Conservation (phyloP, 2,329 filamentous ascomycete species). For the Polytolypa hystricis region DNA sequence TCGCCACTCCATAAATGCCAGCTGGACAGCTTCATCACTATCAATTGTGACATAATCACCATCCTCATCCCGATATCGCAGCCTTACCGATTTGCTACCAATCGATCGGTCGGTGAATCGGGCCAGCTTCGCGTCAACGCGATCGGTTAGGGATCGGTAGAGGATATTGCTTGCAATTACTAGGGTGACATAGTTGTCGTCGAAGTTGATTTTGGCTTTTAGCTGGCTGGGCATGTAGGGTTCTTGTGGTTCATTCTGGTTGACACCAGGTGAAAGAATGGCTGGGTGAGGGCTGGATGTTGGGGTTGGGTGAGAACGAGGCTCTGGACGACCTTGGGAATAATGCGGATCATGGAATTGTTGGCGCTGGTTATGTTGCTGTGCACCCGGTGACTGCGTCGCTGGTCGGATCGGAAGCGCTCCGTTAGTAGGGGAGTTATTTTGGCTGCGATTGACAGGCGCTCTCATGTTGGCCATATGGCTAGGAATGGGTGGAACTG, state of each 20-base stretch:
- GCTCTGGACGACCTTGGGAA: conserved; percentile 17
- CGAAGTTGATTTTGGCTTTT: conserved; percentile 91
- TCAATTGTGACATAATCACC: conserved; percentile 88
- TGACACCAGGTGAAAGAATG: conserved; percentile 22
- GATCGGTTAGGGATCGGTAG: conserved; percentile 84
- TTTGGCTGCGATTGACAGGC: conserved; percentile 66
- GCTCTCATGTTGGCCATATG: conserved; percentile 52
- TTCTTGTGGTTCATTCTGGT: conserved; percentile 25
- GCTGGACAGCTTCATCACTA: conserved; percentile 91
- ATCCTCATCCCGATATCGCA: conserved; percentile 87
- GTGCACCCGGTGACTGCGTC: conserved; percentile 59
- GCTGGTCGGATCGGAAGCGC: conserved; percentile 56
- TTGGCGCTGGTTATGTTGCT: conserved; percentile 44
- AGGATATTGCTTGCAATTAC: conserved; percentile 93
- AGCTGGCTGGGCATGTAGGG: conserved; percentile 59
- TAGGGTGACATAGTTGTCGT: conserved; percentile 85
- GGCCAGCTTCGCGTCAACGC: conserved; percentile 89
- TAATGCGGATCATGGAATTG: conserved; percentile 32
- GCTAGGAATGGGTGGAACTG: conserved; percentile 65
- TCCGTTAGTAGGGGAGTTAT: conserved; percentile 61
- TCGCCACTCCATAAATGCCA: conserved; percentile 89
- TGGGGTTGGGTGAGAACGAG: conserved; percentile 12
- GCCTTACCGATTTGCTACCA: conserved; percentile 66
- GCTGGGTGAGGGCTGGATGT: conserved; percentile 12
- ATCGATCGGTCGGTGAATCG: conserved; percentile 78